Evolutionary conservation across 352 stramenopile genomes (phyloP), one percentile per base, ranked within the genome.

Genomic region (Achlya hypogyna): DNA sequence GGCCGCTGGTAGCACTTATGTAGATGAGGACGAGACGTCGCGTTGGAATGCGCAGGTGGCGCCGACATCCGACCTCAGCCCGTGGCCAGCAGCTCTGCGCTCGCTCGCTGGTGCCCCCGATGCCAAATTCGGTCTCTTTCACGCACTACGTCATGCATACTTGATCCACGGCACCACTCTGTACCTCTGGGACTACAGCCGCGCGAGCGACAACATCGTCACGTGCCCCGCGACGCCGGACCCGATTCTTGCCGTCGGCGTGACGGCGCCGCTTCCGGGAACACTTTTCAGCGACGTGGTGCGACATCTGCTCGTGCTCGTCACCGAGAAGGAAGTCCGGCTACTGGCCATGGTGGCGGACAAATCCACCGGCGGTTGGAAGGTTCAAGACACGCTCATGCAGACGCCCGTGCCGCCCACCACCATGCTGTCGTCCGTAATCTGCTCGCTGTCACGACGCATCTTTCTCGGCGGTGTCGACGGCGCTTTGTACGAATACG

Each of bases 381-480:
- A 67, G 27, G 60, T 67, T 3, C 42, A 45, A 20, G 60, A 67
- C 34, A 67, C 60, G 51, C 60, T 51, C 31, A 67, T 67, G 60
- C 40, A 31, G 22, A 45, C 60, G 20, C 45, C 51, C 23, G 23
- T 67, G 4, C n/a, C 38, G 14, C 20, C 43, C n/a, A 45, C 60
- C 4, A 49, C 51, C 25, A 29, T 67, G 8, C 23, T 27, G 2
- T 38, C 60, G 34, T 51, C 60, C 27, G 90, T 98, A 58, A 76
- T 78, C 25, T 93, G 90, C 0, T 96, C 89, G 28, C 78, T 76
- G 32, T 78, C 71, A 27, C 94, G 96, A 5, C 80, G 96, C 35
- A 93, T 98, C 70, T 98, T 99, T 72, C 93, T 99, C 72, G 96
- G 92, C 28, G 96, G 96, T 25, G 96, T 91, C 54, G 96, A 99